Conservation (phyloP, 164 flowering plant genomes). For the Nymphaea thermarum region DNA sequence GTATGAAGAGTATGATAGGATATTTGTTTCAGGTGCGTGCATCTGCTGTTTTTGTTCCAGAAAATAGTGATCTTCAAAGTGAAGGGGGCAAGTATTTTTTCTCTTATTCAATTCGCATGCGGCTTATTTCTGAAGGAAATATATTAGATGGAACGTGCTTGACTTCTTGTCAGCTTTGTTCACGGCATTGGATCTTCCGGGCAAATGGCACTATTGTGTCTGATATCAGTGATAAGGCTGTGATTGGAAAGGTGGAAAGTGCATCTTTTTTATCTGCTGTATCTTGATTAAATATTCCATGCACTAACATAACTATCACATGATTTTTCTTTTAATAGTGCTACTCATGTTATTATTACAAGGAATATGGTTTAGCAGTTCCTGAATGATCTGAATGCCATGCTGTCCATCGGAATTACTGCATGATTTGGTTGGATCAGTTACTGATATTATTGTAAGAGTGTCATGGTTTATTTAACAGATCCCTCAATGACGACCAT, state of each 20-base stretch:
- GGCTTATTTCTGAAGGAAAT: slow-evolving; percentile 58
- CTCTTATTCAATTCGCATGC: slow-evolving; percentile 82
- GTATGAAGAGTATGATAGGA: too few relatives aligned
- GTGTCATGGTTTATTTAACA: background rate
- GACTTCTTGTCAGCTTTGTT: slow-evolving; percentile 65
- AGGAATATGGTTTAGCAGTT: too few relatives aligned
- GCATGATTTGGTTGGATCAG: background rate
- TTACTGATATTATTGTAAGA: too few relatives aligned
- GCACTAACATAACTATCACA: background rate
- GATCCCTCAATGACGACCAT: background rate
- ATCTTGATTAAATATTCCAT: background rate
- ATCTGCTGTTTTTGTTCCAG: slow-evolving; percentile 83
- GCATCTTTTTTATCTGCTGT: background rate
- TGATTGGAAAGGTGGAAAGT: slow-evolving; percentile 66
- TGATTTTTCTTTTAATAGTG: background rate
- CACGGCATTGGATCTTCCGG: slow-evolving; percentile 67
- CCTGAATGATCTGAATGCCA: too few relatives aligned
- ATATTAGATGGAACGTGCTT: slow-evolving; percentile 35
- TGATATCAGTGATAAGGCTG: slow-evolving; percentile 58
- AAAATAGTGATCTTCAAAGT: slow-evolving; percentile 35
- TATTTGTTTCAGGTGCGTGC: slow-evolving; percentile 56
- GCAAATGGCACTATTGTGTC: slow-evolving; percentile 39
- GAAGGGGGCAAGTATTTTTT: slow-evolving; percentile 32
- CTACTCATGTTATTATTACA: too few relatives aligned
- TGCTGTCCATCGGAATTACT: background rate